Conservation (phyloP, 345 rosid species). For the Pelargonium nanum region DNA sequence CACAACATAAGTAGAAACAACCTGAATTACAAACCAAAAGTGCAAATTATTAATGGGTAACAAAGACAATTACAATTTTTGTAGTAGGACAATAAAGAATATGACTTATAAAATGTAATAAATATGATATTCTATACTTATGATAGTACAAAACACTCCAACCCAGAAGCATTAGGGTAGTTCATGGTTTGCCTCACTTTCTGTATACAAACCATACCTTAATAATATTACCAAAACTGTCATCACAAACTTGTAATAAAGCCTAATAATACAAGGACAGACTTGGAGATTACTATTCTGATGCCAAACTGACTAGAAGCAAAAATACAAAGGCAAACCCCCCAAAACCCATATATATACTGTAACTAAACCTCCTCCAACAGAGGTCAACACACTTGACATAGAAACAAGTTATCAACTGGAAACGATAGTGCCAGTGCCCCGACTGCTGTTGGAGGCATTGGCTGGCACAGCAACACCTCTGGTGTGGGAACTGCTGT, state of each 20-base stretch:
- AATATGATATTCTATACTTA: not conserved
- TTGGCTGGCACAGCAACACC: conserved; percentile 12
- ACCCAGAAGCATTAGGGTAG: conserved; percentile 8
- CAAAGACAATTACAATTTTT: not conserved
- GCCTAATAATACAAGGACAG: conserved; percentile 4
- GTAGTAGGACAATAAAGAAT: not conserved
- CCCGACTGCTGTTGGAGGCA: not conserved
- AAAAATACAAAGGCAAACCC: no score
- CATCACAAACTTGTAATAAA: conserved; percentile 11
- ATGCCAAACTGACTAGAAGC: no score
- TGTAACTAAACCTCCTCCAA: conserved; percentile 7
- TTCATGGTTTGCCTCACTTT: conserved; percentile 4
- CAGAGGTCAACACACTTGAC: not conserved
- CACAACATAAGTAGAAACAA: no score
- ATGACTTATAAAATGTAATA: conserved; percentile 6
- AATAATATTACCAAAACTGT: conserved; percentile 16
- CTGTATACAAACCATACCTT: conserved; percentile 13
- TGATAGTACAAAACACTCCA: conserved; percentile 10
- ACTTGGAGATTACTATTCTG: no score
- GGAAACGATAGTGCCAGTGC: not conserved
- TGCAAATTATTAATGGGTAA: no score
- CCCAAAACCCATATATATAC: no score
- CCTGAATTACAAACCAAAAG: no score
- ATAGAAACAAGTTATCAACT: not conserved
- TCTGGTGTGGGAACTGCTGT: conserved; percentile 17